Evolutionary conservation across 2,329 filamentous ascomycete genomes (phyloP), one percentile per base, ranked within the genome.

Genomic region (Lasiodiplodia theobromae): DNA sequence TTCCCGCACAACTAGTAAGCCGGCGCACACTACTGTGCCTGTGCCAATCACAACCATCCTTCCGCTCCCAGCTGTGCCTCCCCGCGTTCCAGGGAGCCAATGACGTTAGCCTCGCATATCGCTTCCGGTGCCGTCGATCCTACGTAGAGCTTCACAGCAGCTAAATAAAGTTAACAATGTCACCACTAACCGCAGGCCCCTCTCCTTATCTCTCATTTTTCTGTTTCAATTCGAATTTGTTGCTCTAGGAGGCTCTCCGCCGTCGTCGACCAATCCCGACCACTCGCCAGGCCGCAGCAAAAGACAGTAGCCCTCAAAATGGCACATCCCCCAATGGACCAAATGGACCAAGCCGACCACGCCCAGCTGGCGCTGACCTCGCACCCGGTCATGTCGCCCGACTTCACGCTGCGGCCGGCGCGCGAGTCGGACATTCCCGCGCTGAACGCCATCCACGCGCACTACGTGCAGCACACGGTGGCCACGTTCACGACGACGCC

Each of bases 391-490:
- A 78, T 72, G 72, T 68, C 71, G 62, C 66, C 71, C 62, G 47
- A 69, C 71, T 70, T 74, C 76, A 79, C 76, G 71, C 77, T 80
- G 72, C 79, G 78, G 67, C 72, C 77, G 11, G 77, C 76, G 25
- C 74, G 70, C 18, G 67, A 73, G 53, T 62, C 69, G 2, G 77
- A 82, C 72, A 72, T 81, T 49, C 74, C 76, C 44, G 74, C 78
- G 58, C 74, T 82, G 51, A 72, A 72, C 28, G 70, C 71, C 28
- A 81, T 82, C 66, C 76, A 76, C 69, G 73, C 74, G 31, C 72
- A 81, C 73, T 82, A 82, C 69, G 76, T 81, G 38, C 70, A 72
- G 63, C 77, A 82, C 71, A 80, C 78, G 8, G 74, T 77, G 40
- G 72, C 79, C 49, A 79, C 77, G 4, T 79, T 82, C 65, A 72